Evolutionary conservation across 1,139 yeast species (phyloP).

Genomic region (Blastobotrys raffinosifermentans): DNA sequence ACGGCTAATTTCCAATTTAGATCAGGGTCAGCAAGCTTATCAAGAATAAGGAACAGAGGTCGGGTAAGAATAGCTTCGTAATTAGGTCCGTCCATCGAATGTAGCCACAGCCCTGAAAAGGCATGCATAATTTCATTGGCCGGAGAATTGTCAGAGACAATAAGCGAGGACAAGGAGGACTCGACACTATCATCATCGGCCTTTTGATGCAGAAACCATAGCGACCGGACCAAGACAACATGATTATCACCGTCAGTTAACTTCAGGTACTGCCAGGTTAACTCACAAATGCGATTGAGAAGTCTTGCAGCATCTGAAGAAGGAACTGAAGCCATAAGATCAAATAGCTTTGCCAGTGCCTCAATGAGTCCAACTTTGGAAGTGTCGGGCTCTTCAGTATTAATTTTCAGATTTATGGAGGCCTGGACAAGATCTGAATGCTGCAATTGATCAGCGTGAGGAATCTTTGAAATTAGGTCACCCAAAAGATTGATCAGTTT

Average conservation of each 20-base stretch:
- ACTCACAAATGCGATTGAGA: conserved; percentile 11
- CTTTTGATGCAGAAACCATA: conserved; percentile 35
- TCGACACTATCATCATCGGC: conserved; percentile 32
- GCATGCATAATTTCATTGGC: conserved; percentile 24
- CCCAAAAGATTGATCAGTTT: conserved; percentile 40
- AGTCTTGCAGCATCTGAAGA: conserved; percentile 20
- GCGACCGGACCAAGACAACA: conserved; percentile 54
- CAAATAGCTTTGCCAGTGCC: conserved; percentile 4
- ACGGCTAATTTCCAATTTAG: conserved; percentile 38
- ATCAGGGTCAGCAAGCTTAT: conserved; percentile 43
- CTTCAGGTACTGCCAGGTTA: conserved; percentile 13
- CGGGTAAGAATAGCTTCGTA: conserved; percentile 47
- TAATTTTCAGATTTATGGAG: too few species aligned
- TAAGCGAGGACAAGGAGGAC: conserved; percentile 32
- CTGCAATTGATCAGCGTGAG: conserved; percentile 36
- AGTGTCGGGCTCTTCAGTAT: background rate
- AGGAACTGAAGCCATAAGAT: conserved; percentile 4
- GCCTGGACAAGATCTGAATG: conserved; percentile 32
- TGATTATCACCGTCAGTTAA: conserved; percentile 44
- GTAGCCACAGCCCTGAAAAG: conserved; percentile 38
- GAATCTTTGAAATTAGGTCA: conserved; percentile 43
- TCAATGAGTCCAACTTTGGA: background rate
- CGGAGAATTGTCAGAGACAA: conserved; percentile 11
- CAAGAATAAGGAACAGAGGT: conserved; percentile 66
- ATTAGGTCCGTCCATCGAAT: conserved; percentile 35